Percentiles rank a stretch among this genome's conserved stretches.
Evolutionary conservation across 495 filamentous ascomycete species (phyloP).

Genomic region (Aspergillus panamensis): DNA sequence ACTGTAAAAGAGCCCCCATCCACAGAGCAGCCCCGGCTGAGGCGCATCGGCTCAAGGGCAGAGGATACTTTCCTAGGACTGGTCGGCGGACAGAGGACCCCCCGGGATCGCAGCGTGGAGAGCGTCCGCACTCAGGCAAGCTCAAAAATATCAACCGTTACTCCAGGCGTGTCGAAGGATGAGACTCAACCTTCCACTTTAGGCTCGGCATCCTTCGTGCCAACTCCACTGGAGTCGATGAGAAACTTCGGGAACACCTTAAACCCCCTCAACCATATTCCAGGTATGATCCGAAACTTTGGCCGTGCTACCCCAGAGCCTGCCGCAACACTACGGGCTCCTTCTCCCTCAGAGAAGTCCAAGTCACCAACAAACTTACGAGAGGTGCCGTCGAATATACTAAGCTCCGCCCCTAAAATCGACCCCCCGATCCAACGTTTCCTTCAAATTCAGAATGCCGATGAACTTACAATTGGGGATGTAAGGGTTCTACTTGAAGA

Average conservation of each 20-base stretch:
- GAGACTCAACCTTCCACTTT: slow-evolving; percentile 26
- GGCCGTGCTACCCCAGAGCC: slow-evolving; percentile 54
- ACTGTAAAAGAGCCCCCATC: slow-evolving; percentile 42
- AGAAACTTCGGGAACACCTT: slow-evolving; percentile 77
- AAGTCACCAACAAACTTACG: slow-evolving; percentile 28
- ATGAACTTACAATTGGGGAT: slow-evolving; percentile 77
- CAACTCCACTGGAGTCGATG: slow-evolving; percentile 72
- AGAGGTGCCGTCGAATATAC: slow-evolving; percentile 20
- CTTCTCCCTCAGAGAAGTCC: slow-evolving; percentile 30
- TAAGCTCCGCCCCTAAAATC: slow-evolving; percentile 44
- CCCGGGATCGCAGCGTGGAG: slow-evolving; percentile 73
- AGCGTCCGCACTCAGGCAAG: slow-evolving; percentile 59
- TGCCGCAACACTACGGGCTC: slow-evolving; percentile 20
- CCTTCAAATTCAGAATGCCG: slow-evolving; percentile 70
- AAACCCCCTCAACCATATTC: slow-evolving; percentile 78
- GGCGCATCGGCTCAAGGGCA: slow-evolving; percentile 31
- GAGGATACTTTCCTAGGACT: slow-evolving; percentile 61
- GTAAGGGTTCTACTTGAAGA: slow-evolving; percentile 78
- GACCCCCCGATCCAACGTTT: slow-evolving; percentile 76
- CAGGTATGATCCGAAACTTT: slow-evolving; percentile 72
- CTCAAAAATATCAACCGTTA: slow-evolving; percentile 28
- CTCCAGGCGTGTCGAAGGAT: slow-evolving; percentile 24
- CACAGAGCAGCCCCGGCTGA: slow-evolving; percentile 34
- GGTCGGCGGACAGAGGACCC: slow-evolving; percentile 56
- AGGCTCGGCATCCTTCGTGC: slow-evolving; percentile 27